These are phyloP conservation scores for Venturia oleaginea DNA, from an alignment of 2,329 filamentous ascomycete species.

Conservation along the genomic window DNA sequence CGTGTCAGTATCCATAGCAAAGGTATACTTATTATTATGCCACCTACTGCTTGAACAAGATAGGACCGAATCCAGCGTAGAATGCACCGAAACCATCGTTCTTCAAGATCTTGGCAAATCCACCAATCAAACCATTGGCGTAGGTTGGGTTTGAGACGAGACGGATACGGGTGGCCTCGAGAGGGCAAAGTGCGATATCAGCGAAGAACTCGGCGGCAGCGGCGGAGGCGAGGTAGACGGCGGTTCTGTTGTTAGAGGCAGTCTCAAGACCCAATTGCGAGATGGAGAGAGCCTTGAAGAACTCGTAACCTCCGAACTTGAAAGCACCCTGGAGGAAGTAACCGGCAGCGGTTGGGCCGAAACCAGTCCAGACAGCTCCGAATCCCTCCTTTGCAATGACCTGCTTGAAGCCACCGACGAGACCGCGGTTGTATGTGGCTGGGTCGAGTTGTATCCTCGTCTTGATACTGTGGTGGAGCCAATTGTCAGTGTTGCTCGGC, in stretches of 20 bases:
- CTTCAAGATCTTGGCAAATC: slow-evolving; percentile 75
- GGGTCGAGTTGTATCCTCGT: slow-evolving; percentile 92
- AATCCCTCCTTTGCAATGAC: slow-evolving; percentile 78
- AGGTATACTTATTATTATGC: neutral
- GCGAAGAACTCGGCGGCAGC: slow-evolving; percentile 56
- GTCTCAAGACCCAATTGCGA: slow-evolving; percentile 60
- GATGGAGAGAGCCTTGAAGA: slow-evolving; percentile 91
- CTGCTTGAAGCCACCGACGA: slow-evolving; percentile 79
- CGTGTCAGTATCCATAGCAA: slow-evolving; percentile 19
- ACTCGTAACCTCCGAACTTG: slow-evolving; percentile 92
- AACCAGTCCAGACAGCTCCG: slow-evolving; percentile 75
- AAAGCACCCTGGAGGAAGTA: slow-evolving; percentile 92
- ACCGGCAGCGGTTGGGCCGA: slow-evolving; percentile 76
- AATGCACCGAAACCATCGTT: slow-evolving; percentile 77
- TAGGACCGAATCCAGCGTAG: slow-evolving; percentile 79
- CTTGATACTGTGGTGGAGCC: slow-evolving; percentile 60
- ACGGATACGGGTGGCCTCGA: slow-evolving; percentile 89
- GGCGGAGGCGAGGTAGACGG: slow-evolving; percentile 65
- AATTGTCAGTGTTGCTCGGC: slow-evolving; percentile 6
- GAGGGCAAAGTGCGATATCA: slow-evolving; percentile 79
- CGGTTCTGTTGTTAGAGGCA: slow-evolving; percentile 69
- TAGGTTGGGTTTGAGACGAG: slow-evolving; percentile 83
- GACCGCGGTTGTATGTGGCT: slow-evolving; percentile 75
- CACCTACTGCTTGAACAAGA: slow-evolving; percentile 34
- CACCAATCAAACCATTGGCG: slow-evolving; percentile 67